Percentiles rank a stretch among this genome's conserved stretches.
Evolutionary conservation across 1,284 basidiomycete genomes (phyloP).

Genomic region (Erythrobasidium hasegawianum): DNA sequence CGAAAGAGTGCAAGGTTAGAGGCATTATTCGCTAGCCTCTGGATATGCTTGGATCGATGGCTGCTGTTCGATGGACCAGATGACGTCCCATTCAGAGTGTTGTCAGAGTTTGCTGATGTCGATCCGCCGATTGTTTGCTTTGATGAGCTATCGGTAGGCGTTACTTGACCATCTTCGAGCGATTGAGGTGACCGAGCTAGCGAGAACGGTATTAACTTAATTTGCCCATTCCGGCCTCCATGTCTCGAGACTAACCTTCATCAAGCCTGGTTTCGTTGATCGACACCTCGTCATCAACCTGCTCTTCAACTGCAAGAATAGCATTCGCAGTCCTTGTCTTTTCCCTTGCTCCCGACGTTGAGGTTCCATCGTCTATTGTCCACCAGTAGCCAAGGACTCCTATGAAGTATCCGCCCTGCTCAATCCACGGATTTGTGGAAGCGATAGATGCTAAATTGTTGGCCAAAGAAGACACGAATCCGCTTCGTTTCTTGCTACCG

Average conservation of each 20-base stretch:
- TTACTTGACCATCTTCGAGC: constrained; percentile 11
- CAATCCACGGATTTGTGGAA: constrained; percentile 20
- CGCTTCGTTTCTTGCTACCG: background rate
- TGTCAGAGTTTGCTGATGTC: too few relatives aligned
- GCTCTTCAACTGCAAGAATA: constrained; percentile 35
- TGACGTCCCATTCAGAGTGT: background rate
- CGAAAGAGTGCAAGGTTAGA: constrained; percentile 35
- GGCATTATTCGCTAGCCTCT: background rate
- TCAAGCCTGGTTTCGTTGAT: background rate
- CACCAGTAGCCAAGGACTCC: constrained; percentile 44
- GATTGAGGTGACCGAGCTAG: constrained; percentile 13
- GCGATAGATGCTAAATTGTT: constrained; percentile 7
- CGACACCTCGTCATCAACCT: constrained; percentile 37
- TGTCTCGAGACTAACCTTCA: background rate
- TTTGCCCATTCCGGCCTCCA: too few relatives aligned
- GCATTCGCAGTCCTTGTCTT: constrained; percentile 36
- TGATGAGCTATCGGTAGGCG: constrained; percentile 12
- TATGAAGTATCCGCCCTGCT: constrained; percentile 38
- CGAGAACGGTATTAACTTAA: background rate
- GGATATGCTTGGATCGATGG: background rate
- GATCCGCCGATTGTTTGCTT: constrained; percentile 8
- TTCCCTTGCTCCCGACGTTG: constrained; percentile 37
- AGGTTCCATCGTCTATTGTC: constrained; percentile 38
- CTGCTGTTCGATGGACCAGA: background rate
- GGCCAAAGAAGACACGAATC: background rate